Conservation (phyloP, 805 yeast species). For the Candida chilensis region DNA sequence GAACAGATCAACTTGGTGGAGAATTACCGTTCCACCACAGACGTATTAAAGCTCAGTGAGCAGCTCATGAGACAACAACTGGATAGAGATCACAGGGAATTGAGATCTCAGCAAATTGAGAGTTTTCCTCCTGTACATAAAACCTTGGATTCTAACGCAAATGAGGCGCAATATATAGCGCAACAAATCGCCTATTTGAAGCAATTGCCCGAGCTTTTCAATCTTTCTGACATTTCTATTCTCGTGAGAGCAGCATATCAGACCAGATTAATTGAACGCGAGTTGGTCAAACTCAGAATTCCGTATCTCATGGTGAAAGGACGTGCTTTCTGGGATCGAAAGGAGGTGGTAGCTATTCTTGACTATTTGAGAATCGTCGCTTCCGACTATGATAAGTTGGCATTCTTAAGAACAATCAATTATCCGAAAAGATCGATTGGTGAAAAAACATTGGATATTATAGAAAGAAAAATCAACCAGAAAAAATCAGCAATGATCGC, state of each 20-base stretch:
- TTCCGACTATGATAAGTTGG: slow-evolving; percentile 49
- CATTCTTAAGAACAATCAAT: slow-evolving; percentile 47
- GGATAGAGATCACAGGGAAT: slow-evolving; percentile 29
- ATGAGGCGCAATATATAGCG: slow-evolving; percentile 54
- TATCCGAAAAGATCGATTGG: slow-evolving; percentile 69
- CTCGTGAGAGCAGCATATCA: slow-evolving; percentile 58
- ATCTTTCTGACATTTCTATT: slow-evolving; percentile 59
- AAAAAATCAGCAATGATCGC: slow-evolving; percentile 4
- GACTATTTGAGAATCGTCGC: slow-evolving; percentile 58
- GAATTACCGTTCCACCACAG: slow-evolving; percentile 75
- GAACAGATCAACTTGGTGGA: slow-evolving; percentile 39
- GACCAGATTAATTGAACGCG: slow-evolving; percentile 57
- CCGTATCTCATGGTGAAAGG: slow-evolving; percentile 71
- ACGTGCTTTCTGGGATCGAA: slow-evolving; percentile 68
- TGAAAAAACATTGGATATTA: slow-evolving; percentile 28
- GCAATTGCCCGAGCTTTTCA: slow-evolving; percentile 33
- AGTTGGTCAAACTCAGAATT: slow-evolving; percentile 41
- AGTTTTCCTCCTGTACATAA: slow-evolving; percentile 39
- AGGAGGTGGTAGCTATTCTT: slow-evolving; percentile 54
- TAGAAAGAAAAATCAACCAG: slow-evolving; percentile 11
- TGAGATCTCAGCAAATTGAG: slow-evolving; percentile 34
- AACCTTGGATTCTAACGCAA: slow-evolving; percentile 24
- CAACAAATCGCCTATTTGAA: slow-evolving; percentile 42
- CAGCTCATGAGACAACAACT: slow-evolving; percentile 52
- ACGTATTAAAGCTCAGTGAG: slow-evolving; percentile 59